Base-by-base conservation (phyloP, 2,329 filamentous ascomycete genomes). In the Hyphodiscus sp. region DNA sequence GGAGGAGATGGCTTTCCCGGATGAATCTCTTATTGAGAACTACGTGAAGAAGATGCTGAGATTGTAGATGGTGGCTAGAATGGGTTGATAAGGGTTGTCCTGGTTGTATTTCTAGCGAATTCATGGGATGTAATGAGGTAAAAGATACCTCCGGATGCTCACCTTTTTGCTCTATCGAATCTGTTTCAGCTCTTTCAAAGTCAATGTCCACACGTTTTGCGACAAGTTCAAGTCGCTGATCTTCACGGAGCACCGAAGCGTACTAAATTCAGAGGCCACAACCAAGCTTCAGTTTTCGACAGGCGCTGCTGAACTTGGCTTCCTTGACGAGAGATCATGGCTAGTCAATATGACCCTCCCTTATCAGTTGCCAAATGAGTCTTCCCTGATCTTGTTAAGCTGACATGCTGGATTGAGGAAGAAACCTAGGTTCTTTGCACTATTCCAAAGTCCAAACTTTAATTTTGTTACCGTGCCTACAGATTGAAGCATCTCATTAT, bases 1-100 rank as follows among this genome's bases (percentile, higher is more conserved):
- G 54, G 94, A 99, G 81, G 85, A 94, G 75, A 87, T 99, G 89
- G 80, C 80, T 67, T 99, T 99, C 86, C 94, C 94, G 49, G 89
- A 86, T 63, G 90, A 96, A 77, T 73, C 85, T 61, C 79, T 95
- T 65, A 96, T 99, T 69, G 86, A 89, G 72, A 78, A 87, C 65
- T 92, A 94, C 71, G 87, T 87, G 52, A 90, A 86, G 64, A 97
- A 96, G 83, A 78, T 97, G 65, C 79, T 99, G 69, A 82, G 83
- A 62, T 76, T 95, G 69, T 94, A 83, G 75, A 65, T 53, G 46
- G 33, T 41, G 44, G 18, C 20, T 47, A 26, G 20, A 18, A 38
- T 41, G 41, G n/a, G 38, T 30, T 20, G 45, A 47, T 41, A 30
- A 48, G 20, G 30, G 18, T 11, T 26, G 8, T 29, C 8, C 11